Evolutionary conservation across 2,329 filamentous ascomycete genomes (phyloP), one percentile per base, ranked within the genome.

Genomic region (Phyllosticta citribraziliensis): DNA sequence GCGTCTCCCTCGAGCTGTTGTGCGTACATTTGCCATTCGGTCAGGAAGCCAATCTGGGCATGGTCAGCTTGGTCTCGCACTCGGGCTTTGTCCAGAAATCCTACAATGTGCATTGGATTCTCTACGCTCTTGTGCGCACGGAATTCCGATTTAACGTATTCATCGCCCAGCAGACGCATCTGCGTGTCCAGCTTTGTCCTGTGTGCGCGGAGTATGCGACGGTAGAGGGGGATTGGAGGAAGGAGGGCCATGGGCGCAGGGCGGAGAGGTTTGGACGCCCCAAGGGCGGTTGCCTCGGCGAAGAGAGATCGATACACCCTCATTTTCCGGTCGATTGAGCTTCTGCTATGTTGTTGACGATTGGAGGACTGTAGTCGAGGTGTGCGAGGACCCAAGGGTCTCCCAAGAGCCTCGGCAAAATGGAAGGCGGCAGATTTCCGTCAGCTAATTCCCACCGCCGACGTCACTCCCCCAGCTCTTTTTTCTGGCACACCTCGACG

Each of bases 11-110:
- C 93, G 17, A 99, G 78, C 71, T 91, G 87, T 72, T 99, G 93
- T 1, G 91, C 92, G 71, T 97, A 99, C 58, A 90, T 78, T 74
- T 99, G 94, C 93, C 93, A 99, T 74, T 97, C 92, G 0, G 89
- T 93, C 67, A 99, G 80, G 74, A 99, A 99, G 1, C 93, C 94
- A 68, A 97, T 91, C 91, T 96, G 66, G 14, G 6, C 6, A 20
- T 30, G 14, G 55, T 57, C 55, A 61, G 50, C 55, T 5, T 12
- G 22, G 22, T 6, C 22, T n/a, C 25, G 3, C n/a, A 47, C 14
- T n/a, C 6, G 3, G 14, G n/a, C 11, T 19, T n/a, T 2, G 51
- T 50, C 19, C 27, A 19, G 51, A 5, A 4, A 10, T 73, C 84
- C 64, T 80, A 95, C 91, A 75, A 99, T 84, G 71, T 97, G 93